phyloP scores from a whole-genome alignment of 2,329 filamentous ascomycete genomes.

The Elsinoe ampelina region DNA sequence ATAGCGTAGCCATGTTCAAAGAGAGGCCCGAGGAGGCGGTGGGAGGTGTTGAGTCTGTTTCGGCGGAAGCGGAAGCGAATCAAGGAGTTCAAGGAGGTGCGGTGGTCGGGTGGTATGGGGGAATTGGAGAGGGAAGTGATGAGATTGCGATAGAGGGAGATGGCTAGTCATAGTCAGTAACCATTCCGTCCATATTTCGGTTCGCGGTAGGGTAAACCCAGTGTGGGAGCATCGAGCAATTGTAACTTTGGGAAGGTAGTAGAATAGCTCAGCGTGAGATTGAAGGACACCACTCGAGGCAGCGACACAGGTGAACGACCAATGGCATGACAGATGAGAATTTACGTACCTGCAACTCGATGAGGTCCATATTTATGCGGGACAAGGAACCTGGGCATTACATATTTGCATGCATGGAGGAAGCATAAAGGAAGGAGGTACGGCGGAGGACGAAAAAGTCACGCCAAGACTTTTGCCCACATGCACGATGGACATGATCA shows the following conservation, averaged over 20 bases:
- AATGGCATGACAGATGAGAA: background rate
- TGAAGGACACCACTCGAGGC: too few species aligned
- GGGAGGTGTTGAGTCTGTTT: constrained; percentile 11
- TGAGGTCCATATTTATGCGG: constrained; percentile 42
- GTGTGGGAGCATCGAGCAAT: background rate
- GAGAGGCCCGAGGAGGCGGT: constrained; percentile 50
- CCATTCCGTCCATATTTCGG: too few species aligned
- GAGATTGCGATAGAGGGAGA: constrained; percentile 65
- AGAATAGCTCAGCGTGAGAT: background rate
- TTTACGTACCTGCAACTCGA: constrained; percentile 41
- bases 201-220: too few species aligned
- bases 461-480: background rate
- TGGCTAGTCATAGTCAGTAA: constrained; percentile 35
- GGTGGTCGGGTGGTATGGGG: background rate
- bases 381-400: constrained; percentile 28
- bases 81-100: background rate
- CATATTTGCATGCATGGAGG: constrained; percentile 11
- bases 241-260: background rate
- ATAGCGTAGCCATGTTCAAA: constrained; percentile 60
- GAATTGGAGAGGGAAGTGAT: constrained; percentile 38
- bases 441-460: background rate
- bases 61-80: constrained; percentile 27
- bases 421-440: background rate
- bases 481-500: background rate
- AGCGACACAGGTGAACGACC: too few species aligned